Evolutionary conservation across 2,329 filamentous ascomycete genomes (phyloP).

Genomic region (Neonectria neomacrospora): DNA sequence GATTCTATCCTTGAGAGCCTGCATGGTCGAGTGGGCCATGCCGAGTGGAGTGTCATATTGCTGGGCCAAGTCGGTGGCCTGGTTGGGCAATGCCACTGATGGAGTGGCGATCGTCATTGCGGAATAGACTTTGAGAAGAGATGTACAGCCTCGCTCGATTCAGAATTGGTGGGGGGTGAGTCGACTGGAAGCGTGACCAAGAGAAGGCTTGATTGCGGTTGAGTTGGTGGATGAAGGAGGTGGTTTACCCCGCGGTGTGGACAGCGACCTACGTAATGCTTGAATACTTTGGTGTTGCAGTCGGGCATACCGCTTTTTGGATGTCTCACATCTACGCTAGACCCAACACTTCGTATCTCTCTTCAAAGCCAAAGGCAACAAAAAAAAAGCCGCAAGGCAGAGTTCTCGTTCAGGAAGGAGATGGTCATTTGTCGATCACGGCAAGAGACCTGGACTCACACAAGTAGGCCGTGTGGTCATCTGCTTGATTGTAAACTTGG

Average conservation of each 20-base stretch:
- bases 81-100: constrained; percentile 20
- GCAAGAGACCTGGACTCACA: not conserved
- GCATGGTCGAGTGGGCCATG: constrained; percentile 58
- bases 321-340: not conserved
- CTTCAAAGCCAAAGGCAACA: not conserved
- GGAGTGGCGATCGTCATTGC: constrained; percentile 25
- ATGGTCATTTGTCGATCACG: not conserved
- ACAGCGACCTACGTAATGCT: not conserved
- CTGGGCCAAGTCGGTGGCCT: constrained; percentile 53
- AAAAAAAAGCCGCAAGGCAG: not conserved
- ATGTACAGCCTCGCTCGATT: not conserved
- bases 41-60: constrained; percentile 60
- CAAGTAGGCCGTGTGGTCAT: not conserved
- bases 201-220: constrained; percentile 3
- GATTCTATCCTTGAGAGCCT: constrained; percentile 66
- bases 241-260: constrained; percentile 12
- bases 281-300: not conserved
- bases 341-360: not conserved
- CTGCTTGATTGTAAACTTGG: not conserved
- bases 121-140: not conserved
- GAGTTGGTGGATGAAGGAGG: not conserved
- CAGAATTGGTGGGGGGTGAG: not conserved
- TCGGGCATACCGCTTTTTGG: not conserved
- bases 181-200: constrained; percentile 2
- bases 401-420: not conserved